Conservation (phyloP, 2,329 filamentous ascomycete species). For the Pseudogymnoascus sp. region DNA sequence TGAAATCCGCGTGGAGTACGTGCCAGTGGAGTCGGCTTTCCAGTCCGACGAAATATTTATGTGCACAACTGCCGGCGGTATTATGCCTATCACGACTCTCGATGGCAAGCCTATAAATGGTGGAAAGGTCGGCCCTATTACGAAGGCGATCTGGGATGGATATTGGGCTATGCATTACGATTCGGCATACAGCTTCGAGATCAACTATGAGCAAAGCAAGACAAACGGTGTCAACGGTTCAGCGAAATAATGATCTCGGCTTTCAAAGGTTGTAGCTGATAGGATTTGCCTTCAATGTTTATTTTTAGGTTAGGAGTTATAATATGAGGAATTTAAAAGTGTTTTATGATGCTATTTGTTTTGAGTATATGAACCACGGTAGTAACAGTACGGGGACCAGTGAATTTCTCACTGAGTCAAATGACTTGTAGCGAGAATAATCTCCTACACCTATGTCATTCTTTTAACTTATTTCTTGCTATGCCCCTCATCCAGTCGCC, state of each 20-base stretch:
- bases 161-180: constrained; percentile 45
- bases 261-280: background rate
- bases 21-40: constrained; percentile 37
- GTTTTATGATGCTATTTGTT: constrained; percentile 15
- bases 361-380: background rate
- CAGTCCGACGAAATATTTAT: constrained; percentile 43
- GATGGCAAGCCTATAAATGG: constrained; percentile 37
- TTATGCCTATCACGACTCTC: constrained; percentile 44
- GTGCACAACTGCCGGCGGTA: constrained; percentile 46
- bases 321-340: constrained; percentile 6
- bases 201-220: constrained; percentile 23
- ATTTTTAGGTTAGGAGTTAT: constrained; percentile 4
- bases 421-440: background rate
- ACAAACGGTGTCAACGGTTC: constrained; percentile 36
- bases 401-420: background rate
- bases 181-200: constrained; percentile 29
- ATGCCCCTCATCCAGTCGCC: background rate
- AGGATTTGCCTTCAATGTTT: background rate
- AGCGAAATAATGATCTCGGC: background rate
- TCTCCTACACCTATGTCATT: background rate
- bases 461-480: too few species aligned
- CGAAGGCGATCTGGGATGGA: constrained; percentile 41
- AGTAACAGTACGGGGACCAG: background rate
- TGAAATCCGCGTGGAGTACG: constrained; percentile 34
- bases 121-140: constrained; percentile 40